Evolutionary conservation across 495 filamentous ascomycete genomes (phyloP), one percentile per base, ranked within the genome.

Genomic region (Viridothelium virens): DNA sequence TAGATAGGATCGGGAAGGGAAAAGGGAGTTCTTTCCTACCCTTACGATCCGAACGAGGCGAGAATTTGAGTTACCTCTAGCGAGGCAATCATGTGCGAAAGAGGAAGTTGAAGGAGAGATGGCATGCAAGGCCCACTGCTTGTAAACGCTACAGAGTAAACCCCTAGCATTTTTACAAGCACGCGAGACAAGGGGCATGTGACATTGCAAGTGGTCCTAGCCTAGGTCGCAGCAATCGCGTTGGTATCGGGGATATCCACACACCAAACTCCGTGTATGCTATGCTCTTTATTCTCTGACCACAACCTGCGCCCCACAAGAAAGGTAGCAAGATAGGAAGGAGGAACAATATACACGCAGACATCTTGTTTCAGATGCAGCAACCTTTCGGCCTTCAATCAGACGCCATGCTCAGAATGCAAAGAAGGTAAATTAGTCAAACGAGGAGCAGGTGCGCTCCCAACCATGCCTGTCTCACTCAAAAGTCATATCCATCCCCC

Each of bases 401-500:
- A 25, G 25, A 25, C 25, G 25, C 25, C 25, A 25, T 25, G 25
- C 25, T 25, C 25, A 25, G 25, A 25, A 25, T 25, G 25, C 25
- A 25, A 25, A 25, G 25, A 25, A 25, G 25, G 25, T 25, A 25
- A 25, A 25, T 25, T 25, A 25, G 25, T 25, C 25, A 25, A 25
- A 25, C 25, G 25, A 25, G 25, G 25, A 25, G 25, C 25, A 25
- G 25, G 25, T 25, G 25, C 25, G 25, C 25, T 18, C 16, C 48
- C 18, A 53, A 18, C 11, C 11, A 9, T 7, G 11, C 48, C 16
- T n/a, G 39, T 61, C 5, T 68, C 36, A 74, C 36, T 91, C 90
- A 77, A 92, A 93, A 4, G 87, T 88, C 87, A 92, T 88, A 67
- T 85, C 80, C 11, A 88, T 76, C 38, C 82, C 84, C 39, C 79